Evolutionary conservation across 768 basidiomycete species (phyloP).

Genomic region (Lactifluus echinatus): DNA sequence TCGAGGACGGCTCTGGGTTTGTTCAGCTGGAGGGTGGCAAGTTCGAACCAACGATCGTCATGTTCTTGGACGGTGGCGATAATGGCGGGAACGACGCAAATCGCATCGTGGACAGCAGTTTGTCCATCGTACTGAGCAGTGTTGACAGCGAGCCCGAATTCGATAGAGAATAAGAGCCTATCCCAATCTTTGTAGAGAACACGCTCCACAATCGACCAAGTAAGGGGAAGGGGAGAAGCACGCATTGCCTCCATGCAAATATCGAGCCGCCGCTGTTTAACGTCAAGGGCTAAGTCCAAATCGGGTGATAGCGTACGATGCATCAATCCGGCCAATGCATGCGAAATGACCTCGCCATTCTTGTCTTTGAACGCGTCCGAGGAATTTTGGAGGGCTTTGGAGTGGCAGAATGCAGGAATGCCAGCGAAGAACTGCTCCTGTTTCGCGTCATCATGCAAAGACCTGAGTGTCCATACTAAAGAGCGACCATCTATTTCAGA

Average conservation of each 20-base stretch:
- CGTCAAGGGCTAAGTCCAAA: neutral
- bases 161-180: neutral
- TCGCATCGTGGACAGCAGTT: neutral
- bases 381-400: neutral
- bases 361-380: too few species aligned
- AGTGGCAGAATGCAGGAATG: constrained; percentile 3
- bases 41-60: neutral
- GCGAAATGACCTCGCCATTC: too few species aligned
- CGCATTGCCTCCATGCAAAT: neutral
- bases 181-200: neutral
- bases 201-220: neutral
- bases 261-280: neutral
- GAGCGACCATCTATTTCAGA: neutral
- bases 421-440: neutral
- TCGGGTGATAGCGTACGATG: neutral
- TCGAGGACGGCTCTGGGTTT: neutral
- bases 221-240: neutral
- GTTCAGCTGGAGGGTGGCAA: neutral
- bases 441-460: neutral
- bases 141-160: neutral
- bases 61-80: neutral
- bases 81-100: neutral
- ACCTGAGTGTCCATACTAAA: neutral
- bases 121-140: too few species aligned
- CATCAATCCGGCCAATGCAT: neutral